A percentile compares a stretch with the other conserved stretches of the same genome.
phyloP scores from a whole-genome alignment of 2,329 filamentous ascomycete species.

The Zelopaecilomyces penicillatus region DNA sequence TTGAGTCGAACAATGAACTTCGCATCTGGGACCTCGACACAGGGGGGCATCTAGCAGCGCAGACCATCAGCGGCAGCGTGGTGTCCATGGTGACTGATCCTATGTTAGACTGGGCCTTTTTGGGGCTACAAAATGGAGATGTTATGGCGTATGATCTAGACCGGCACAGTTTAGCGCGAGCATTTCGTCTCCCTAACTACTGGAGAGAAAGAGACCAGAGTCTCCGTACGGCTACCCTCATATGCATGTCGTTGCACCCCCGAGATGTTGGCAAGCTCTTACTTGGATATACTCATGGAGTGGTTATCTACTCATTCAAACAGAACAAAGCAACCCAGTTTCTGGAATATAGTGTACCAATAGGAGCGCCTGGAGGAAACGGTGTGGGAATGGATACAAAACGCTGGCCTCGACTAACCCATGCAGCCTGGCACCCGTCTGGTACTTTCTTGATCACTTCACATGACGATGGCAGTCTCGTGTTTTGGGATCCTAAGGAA shows the following conservation, averaged over 20 bases:
- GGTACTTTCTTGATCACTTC: constrained; percentile 82
- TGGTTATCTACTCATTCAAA: constrained; percentile 90
- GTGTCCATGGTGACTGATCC: constrained; percentile 73
- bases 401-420: constrained; percentile 66
- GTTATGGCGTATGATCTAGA: constrained; percentile 91
- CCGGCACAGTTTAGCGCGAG: constrained; percentile 57
- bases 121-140: constrained; percentile 76
- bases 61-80: constrained; percentile 70
- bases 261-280: constrained; percentile 86
- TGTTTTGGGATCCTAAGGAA: constrained; percentile 91
- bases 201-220: constrained; percentile 69
- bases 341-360: constrained; percentile 74
- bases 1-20: constrained; percentile 81
- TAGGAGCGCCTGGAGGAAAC: constrained; percentile 78
- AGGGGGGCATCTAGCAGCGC: constrained; percentile 56
- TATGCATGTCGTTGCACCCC: constrained; percentile 79
- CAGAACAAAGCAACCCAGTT: constrained; percentile 70
- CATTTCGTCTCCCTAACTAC: constrained; percentile 78
- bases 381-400: constrained; percentile 50
- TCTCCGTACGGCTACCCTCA: constrained; percentile 51
- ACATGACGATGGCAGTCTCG: constrained; percentile 84
- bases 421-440: constrained; percentile 90
- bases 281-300: constrained; percentile 84
- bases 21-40: constrained; percentile 72
- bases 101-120: constrained; percentile 84